Conservation (phyloP, 257 asterid species). For the Solanum etuberosum region DNA sequence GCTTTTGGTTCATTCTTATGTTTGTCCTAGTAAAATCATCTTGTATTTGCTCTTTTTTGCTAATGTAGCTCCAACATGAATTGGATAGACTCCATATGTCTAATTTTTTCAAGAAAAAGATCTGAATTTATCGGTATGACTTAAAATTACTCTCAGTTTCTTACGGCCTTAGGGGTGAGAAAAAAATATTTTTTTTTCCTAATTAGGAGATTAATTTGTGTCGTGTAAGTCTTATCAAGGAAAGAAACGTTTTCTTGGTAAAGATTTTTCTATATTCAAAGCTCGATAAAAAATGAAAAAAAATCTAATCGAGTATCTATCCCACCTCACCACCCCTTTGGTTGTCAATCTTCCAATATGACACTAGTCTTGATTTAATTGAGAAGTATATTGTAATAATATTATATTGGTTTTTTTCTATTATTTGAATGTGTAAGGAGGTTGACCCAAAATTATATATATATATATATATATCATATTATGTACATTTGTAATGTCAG, state of each 20-base stretch:
- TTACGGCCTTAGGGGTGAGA: neutral
- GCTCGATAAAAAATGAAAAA: no score
- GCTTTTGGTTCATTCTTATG: neutral
- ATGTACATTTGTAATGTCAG: neutral
- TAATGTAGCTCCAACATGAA: neutral
- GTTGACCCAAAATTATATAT: neutral
- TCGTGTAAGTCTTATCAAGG: neutral
- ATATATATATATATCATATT: neutral
- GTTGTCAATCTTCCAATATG: neutral
- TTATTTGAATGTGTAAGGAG: neutral
- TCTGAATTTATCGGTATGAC: neutral
- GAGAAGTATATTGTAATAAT: neutral
- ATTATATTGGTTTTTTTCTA: neutral
- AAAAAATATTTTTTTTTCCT: no score
- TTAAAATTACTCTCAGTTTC: no score
- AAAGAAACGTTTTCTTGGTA: no score
- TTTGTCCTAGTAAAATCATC: neutral
- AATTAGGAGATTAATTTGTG: no score
- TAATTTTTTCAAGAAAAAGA: neutral
- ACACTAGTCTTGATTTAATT: neutral
- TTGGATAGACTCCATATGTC: neutral
- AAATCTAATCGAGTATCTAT: neutral
- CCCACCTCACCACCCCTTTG: neutral
- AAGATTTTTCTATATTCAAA: no score
- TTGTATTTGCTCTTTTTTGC: neutral